phyloP scores from a whole-genome alignment of 2,329 filamentous ascomycete species.

The Chalara sp. region DNA sequence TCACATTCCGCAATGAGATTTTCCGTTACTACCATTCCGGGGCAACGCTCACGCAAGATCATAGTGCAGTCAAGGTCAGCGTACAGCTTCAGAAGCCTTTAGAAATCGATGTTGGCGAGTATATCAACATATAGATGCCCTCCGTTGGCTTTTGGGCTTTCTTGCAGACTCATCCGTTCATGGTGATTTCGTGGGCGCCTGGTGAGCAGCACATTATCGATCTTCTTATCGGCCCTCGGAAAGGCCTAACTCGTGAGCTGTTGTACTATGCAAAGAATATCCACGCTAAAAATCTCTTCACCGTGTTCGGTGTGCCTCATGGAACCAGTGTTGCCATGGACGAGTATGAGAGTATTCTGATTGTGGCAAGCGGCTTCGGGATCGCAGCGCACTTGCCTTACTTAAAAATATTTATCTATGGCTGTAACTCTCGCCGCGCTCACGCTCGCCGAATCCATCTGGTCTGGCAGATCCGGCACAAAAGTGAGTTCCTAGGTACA shows the following conservation, averaged over 20 bases:
- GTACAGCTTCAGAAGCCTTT: slow-evolving; percentile 11
- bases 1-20: slow-evolving; percentile 13
- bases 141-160: slow-evolving; percentile 12
- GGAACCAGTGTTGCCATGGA: slow-evolving; percentile 21
- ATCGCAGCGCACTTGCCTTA: slow-evolving; percentile 29
- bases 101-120: slow-evolving; percentile 8
- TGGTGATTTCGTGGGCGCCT: slow-evolving; percentile 20
- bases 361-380: slow-evolving; percentile 28
- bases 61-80: slow-evolving; percentile 4
- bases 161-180: slow-evolving; percentile 25
- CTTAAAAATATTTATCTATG: slow-evolving; percentile 29
- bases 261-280: slow-evolving; percentile 7
- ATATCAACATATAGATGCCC: slow-evolving; percentile 12
- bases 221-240: slow-evolving; percentile 26
- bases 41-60: slow-evolving; percentile 4
- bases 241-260: slow-evolving; percentile 23
- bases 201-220: slow-evolving; percentile 19
- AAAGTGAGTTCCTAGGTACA: not conserved
- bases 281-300: slow-evolving; percentile 3
- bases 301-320: slow-evolving; percentile 28
- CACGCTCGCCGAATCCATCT: not conserved
- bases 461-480: not conserved
- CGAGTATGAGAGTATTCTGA: slow-evolving; percentile 26
- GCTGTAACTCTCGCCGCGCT: slow-evolving; percentile 25
- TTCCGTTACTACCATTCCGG: not conserved